phyloP scores from a whole-genome alignment of 768 basidiomycete species.

The Boletus sensibilis region DNA sequence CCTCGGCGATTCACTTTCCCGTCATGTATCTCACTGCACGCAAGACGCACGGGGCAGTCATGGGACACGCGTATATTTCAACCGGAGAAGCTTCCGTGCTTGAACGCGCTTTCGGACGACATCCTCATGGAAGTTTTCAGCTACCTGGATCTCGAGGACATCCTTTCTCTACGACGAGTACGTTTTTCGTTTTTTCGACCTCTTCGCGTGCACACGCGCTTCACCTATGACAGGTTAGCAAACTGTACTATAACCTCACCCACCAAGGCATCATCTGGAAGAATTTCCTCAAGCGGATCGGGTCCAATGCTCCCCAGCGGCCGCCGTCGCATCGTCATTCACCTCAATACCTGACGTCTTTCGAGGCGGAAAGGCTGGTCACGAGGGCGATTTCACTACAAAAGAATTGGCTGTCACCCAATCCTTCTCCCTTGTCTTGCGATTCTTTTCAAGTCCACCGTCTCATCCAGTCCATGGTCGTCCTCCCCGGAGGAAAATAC shows the following conservation, averaged over 20 bases:
- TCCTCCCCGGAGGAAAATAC: conserved; percentile 68
- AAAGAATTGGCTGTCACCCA: conserved; percentile 51
- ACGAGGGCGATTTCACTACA: conserved; percentile 59
- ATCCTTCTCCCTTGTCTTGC: conserved; percentile 33
- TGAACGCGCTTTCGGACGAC: conserved; percentile 37
- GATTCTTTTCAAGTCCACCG: conserved; percentile 31
- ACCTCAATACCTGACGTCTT: conserved; percentile 30
- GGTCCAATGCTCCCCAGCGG: conserved; percentile 57
- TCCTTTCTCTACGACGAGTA: conserved; percentile 38
- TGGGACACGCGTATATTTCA: conserved; percentile 28
- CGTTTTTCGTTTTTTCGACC: conserved; percentile 5
- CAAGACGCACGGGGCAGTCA: conserved; percentile 15
- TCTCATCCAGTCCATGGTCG: conserved; percentile 50
- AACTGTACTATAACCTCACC: conserved; percentile 57
- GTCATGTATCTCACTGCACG: conserved; percentile 15
- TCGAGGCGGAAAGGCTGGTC: conserved; percentile 56
- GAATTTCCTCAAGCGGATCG: conserved; percentile 52
- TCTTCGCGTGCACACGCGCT: background rate
- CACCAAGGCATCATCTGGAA: conserved; percentile 73
- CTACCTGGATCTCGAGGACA: conserved; percentile 39
- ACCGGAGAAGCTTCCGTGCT: conserved; percentile 25
- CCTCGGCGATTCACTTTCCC: conserved; percentile 19
- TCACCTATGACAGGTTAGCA: conserved; percentile 47
- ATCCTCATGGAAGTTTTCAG: conserved; percentile 38
- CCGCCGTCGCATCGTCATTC: conserved; percentile 56